Conservation (phyloP, 352 stramenopile genomes). For the Thalassiosira delicatula region DNA sequence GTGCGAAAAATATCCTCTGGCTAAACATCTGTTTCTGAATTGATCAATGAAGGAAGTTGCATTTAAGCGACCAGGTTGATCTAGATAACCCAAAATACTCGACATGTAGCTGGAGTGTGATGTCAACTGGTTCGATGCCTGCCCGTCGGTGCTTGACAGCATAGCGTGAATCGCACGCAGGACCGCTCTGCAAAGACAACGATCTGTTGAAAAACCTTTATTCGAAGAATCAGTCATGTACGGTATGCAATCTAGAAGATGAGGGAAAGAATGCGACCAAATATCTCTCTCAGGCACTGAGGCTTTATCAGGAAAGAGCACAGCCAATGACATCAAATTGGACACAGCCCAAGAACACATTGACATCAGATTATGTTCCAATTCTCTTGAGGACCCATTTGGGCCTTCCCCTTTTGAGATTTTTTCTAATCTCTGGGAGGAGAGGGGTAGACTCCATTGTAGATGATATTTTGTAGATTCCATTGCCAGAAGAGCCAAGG, state of each 20-base stretch:
- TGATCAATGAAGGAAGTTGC: constrained; percentile 27
- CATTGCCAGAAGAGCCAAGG: constrained; percentile 36
- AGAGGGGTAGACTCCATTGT: constrained; percentile 7
- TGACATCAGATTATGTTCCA: constrained; percentile 37
- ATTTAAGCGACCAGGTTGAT: background rate
- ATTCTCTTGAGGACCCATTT: background rate
- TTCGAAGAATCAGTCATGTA: constrained; percentile 25
- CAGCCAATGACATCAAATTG: constrained; percentile 34
- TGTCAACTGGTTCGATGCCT: background rate
- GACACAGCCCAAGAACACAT: constrained; percentile 48
- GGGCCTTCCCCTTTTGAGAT: background rate
- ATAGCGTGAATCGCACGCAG: constrained; percentile 50
- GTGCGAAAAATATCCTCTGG: constrained; percentile 46
- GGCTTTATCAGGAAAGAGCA: constrained; percentile 35
- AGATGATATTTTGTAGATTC: constrained; percentile 45
- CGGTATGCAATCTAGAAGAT: constrained; percentile 59
- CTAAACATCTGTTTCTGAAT: constrained; percentile 49
- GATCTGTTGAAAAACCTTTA: constrained; percentile 14
- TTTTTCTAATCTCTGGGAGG: background rate
- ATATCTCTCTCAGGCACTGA: constrained; percentile 29
- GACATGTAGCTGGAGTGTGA: background rate
- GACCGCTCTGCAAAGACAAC: constrained; percentile 38
- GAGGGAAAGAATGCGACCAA: constrained; percentile 51
- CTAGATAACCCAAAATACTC: background rate
- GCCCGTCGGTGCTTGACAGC: constrained; percentile 16